Conservation (phyloP, 495 filamentous ascomycete genomes). For the Wilcoxina mikolae region DNA sequence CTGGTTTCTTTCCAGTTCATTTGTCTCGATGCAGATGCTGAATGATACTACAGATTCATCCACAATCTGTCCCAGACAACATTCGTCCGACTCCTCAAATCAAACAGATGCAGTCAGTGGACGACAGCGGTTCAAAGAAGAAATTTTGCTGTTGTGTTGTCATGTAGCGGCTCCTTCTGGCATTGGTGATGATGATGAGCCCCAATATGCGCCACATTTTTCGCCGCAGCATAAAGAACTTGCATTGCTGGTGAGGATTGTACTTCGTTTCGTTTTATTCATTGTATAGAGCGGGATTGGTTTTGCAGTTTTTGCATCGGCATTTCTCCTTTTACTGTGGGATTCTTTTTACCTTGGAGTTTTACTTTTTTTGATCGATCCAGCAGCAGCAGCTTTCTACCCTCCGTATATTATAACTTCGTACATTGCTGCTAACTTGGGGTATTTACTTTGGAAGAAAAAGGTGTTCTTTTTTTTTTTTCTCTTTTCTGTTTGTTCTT, state of each 20-base stretch:
- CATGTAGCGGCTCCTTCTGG: background rate
- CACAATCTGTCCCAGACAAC: background rate
- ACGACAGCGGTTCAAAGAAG: conserved; percentile 7
- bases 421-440: background rate
- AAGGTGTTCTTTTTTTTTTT: background rate
- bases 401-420: conserved; percentile 7
- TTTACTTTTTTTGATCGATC: background rate
- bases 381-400: background rate
- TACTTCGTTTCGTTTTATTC: background rate
- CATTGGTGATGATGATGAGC: background rate
- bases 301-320: background rate
- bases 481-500: background rate
- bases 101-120: background rate
- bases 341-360: background rate
- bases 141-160: conserved; percentile 12
- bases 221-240: background rate
- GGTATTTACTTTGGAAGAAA: background rate
- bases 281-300: background rate
- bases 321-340: background rate
- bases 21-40: background rate
- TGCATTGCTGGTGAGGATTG: background rate
- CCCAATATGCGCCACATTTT: background rate
- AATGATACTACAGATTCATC: background rate
- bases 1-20: conserved; percentile 2
- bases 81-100: background rate